Evolutionary conservation across 106 monocot genomes (phyloP).

Genomic region (Iris macrosiphon): DNA sequence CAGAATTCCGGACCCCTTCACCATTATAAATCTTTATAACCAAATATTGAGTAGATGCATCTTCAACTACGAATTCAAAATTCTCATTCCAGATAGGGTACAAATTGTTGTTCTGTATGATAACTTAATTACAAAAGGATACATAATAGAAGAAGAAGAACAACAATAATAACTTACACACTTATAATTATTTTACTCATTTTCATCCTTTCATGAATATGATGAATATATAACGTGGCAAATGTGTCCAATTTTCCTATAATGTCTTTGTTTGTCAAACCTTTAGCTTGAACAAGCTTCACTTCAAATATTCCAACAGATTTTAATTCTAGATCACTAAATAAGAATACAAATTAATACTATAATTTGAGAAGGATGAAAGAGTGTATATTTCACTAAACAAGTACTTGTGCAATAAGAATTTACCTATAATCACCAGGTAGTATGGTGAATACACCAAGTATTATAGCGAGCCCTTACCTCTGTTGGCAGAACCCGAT

Average conservation of each 20-base stretch:
- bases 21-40: constrained; percentile 77
- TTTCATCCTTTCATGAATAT: constrained; percentile 61
- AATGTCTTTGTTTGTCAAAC: constrained; percentile 76
- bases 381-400: background rate
- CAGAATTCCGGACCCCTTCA: constrained; percentile 71
- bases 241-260: constrained; percentile 89
- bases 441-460: no score
- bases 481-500: no score
- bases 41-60: constrained; percentile 66
- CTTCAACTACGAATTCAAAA: constrained; percentile 81
- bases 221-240: constrained; percentile 70
- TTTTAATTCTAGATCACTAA: constrained; percentile 79
- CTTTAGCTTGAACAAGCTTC: constrained; percentile 77
- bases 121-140: background rate
- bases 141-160: no score
- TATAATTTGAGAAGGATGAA: no score
- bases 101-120: constrained; percentile 76
- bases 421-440: constrained; percentile 84
- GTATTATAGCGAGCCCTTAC: no score
- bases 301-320: constrained; percentile 74
- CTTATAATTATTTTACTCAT: constrained; percentile 87
- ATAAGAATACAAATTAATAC: background rate
- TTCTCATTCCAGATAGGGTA: constrained; percentile 94
- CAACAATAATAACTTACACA: background rate
- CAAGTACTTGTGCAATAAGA: background rate